Percentiles rank a stretch among this genome's conserved stretches.
Evolutionary conservation across 139 green algal genomes (phyloP).

Genomic region (Trebouxia sp.): DNA sequence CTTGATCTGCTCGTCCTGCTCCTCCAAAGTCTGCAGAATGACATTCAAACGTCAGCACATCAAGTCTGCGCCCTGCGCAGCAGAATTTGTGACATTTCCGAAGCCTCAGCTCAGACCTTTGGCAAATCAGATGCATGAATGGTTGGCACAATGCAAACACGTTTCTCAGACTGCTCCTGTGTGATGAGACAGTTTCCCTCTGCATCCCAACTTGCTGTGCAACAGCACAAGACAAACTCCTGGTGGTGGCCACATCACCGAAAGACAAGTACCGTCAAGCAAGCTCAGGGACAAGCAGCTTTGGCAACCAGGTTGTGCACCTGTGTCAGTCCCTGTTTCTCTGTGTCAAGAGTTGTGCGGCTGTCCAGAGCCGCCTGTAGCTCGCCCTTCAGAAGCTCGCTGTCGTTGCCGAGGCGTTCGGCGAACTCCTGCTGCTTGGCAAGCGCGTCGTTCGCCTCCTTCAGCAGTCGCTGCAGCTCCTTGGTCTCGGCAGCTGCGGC

Average conservation of each 20-base stretch:
- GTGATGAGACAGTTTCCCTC: too few species aligned
- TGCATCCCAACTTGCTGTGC: too few species aligned
- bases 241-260: too few species aligned
- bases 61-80: not conserved
- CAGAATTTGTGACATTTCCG: not conserved
- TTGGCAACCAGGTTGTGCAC: too few species aligned
- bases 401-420: not conserved
- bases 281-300: too few species aligned
- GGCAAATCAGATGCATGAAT: not conserved
- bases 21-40: not conserved
- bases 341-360: not conserved
- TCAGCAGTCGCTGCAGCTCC: slow-evolving; percentile 49
- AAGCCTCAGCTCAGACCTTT: too few species aligned
- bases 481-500: slow-evolving; percentile 56
- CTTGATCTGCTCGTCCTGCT: slow-evolving; percentile 4
- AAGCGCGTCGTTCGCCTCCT: slow-evolving; percentile 27
- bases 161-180: too few species aligned
- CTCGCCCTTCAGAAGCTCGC: not conserved
- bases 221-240: too few species aligned
- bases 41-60: not conserved
- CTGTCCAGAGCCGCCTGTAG: not conserved
- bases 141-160: not conserved
- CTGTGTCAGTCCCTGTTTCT: not conserved
- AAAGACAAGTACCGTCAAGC: too few species aligned
- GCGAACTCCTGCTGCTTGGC: not conserved